These are phyloP conservation scores for Hymenoscyphus repandus DNA, from an alignment of 2,329 filamentous ascomycete species.

Conservation along the genomic window DNA sequence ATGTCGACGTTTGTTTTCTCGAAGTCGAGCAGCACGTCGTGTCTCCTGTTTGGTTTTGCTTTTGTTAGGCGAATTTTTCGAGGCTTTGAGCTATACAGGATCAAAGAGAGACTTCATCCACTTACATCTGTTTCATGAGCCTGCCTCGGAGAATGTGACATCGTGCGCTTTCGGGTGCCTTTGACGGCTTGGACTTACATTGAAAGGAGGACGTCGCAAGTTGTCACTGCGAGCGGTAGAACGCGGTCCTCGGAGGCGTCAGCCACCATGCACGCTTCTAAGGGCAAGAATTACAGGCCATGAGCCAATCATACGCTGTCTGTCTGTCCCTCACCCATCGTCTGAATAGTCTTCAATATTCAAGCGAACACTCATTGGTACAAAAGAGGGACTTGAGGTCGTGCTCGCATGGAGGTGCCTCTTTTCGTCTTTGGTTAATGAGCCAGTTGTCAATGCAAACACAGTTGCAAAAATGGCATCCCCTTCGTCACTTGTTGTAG, in stretches of 20 bases:
- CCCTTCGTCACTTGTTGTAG: no score
- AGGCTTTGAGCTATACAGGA: background rate
- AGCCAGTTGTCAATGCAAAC: background rate
- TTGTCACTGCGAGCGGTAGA: background rate
- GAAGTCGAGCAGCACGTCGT: background rate
- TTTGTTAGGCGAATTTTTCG: background rate
- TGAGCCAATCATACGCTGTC: background rate
- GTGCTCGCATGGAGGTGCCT: no score
- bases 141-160: background rate
- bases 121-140: background rate
- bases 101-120: background rate
- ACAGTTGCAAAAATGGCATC: background rate
- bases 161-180: background rate
- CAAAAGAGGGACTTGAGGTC: background rate
- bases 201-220: background rate
- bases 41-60: background rate
- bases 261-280: background rate
- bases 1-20: constrained; percentile 48
- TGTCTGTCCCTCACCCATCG: constrained; percentile 1
- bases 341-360: no score
- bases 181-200: background rate
- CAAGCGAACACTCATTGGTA: background rate
- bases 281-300: background rate
- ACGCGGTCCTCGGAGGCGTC: background rate
- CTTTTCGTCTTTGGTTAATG: background rate